phyloP scores from a whole-genome alignment of 306 rosid species.

The Medicago ruthenica region DNA sequence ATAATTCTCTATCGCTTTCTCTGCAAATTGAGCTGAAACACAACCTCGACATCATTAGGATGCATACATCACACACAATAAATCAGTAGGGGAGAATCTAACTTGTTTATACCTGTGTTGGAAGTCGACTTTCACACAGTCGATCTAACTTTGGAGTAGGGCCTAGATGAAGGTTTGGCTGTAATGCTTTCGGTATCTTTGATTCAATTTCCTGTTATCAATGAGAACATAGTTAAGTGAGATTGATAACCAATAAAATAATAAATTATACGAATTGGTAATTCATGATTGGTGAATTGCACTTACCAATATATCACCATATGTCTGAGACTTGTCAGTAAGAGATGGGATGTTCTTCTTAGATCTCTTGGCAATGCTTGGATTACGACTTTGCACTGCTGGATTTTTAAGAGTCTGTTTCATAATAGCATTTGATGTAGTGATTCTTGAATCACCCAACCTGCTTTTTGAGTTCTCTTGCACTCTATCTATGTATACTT shows the following conservation, averaged over 20 bases:
- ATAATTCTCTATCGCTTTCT: slow-evolving; percentile 81
- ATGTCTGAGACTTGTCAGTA: slow-evolving; percentile 89
- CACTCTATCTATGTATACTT: slow-evolving; percentile 80
- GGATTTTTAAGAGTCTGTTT: slow-evolving; percentile 67
- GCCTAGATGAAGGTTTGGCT: slow-evolving; percentile 81
- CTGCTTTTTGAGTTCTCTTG: slow-evolving; percentile 64
- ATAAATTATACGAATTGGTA: slow-evolving; percentile 24
- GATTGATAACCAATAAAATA: slow-evolving; percentile 41
- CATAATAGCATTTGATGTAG: slow-evolving; percentile 60
- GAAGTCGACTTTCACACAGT: slow-evolving; percentile 66
- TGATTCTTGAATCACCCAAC: slow-evolving; percentile 66
- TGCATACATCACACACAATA: slow-evolving; percentile 29
- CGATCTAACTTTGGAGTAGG: slow-evolving; percentile 86
- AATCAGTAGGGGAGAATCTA: slow-evolving; percentile 39
- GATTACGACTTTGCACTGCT: slow-evolving; percentile 55
- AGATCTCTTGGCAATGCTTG: slow-evolving; percentile 50
- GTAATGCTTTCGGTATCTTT: slow-evolving; percentile 78
- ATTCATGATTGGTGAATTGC: slow-evolving; percentile 38
- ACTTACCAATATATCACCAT: slow-evolving; percentile 96
- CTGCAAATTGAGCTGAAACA: slow-evolving; percentile 74
- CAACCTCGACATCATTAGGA: slow-evolving; percentile 44
- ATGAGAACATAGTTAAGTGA: slow-evolving; percentile 36
- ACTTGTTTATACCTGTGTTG: slow-evolving; percentile 66
- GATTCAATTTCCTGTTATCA: slow-evolving; percentile 86
- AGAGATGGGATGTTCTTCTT: slow-evolving; percentile 82